Conservation (phyloP, 192 early-diverging fungal species). For the Gaertneriomyces semiglobifer region DNA sequence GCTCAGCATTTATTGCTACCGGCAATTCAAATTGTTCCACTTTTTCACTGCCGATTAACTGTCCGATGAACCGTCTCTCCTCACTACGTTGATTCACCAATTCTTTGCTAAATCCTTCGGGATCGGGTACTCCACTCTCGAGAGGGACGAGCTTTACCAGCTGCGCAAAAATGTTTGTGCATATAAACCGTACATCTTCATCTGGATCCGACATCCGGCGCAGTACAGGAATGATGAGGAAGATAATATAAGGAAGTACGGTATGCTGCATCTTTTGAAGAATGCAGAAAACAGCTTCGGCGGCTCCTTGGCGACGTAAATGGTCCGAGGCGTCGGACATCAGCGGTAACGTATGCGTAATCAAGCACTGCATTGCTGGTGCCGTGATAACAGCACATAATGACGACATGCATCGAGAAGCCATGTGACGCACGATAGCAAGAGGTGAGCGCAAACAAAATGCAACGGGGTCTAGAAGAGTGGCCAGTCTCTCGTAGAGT, state of each 20-base stretch:
- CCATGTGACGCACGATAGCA: constrained; percentile 73
- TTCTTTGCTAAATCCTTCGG: constrained; percentile 75
- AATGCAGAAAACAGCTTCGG: constrained; percentile 79
- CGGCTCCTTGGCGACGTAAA: constrained; percentile 79
- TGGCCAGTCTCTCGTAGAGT: constrained; percentile 55
- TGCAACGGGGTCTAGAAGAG: constrained; percentile 63
- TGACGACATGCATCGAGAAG: constrained; percentile 72
- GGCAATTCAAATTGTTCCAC: constrained; percentile 85
- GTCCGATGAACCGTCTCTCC: constrained; percentile 90
- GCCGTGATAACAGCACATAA: constrained; percentile 66
- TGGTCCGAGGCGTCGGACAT: constrained; percentile 68
- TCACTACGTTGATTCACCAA: constrained; percentile 77
- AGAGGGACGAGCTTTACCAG: constrained; percentile 93
- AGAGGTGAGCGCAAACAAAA: constrained; percentile 63
- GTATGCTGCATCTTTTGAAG: constrained; percentile 72
- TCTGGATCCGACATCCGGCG: constrained; percentile 96
- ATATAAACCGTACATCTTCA: constrained; percentile 81
- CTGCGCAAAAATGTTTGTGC: constrained; percentile 92
- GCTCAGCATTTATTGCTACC: constrained; percentile 84
- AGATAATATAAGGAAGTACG: constrained; percentile 95
- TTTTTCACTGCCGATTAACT: constrained; percentile 85
- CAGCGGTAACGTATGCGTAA: constrained; percentile 73
- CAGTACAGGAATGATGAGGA: constrained; percentile 92
- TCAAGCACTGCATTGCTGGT: constrained; percentile 72
- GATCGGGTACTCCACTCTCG: constrained; percentile 93